Base-by-base conservation (phyloP, 495 filamentous ascomycete species). In the Terfezia boudieri region DNA sequence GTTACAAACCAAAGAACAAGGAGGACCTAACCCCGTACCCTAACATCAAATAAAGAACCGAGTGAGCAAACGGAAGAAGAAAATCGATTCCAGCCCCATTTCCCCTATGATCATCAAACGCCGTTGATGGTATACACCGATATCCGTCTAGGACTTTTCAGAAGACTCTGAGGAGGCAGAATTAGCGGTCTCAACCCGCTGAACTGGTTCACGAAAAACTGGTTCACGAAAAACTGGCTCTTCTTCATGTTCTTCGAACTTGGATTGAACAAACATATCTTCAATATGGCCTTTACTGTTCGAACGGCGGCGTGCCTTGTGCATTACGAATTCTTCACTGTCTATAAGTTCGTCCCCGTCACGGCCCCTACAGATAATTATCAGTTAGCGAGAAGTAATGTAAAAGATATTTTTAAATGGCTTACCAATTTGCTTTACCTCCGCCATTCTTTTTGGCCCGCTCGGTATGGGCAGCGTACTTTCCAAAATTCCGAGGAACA, bases 391-490 rank as follows among this genome's bases (percentile, higher is more conserved):
- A 43, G 20, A 53, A 26, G 38, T 55, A 49, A 49, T 35, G 6
- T 36, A 9, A 37, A 16, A 6, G 41, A 36, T 10, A 58, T 43
- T n/a, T 7, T 43, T 49, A 16, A 9, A 14, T 22, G 16, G 66
- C 79, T 68, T 76, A 94, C 89, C 89, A 96, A 68, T 94, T 94
- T 66, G 81, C 84, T 67, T 86, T 90, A 46, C 89, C 89, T 52
- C 78, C 83, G 52, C 89, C 89, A 58, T 94, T 83, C 74, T 96
- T 96, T 80, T 95, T 95, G 59, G 81, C 83, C 76, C 90, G 90
- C 69, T 84, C 84, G 43, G 89, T 90, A 63, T 92, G 82, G 59
- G 71, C 70, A 63, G 86, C 90, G 36, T 76, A 69, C 74, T 94
- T 95, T 64, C 75, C 86, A 65, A 96, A 96, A 76, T 79, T 95